These are phyloP conservation scores for Thraustochytrium striatum DNA, from an alignment of 352 stramenopile genomes.

Conservation along the genomic window DNA sequence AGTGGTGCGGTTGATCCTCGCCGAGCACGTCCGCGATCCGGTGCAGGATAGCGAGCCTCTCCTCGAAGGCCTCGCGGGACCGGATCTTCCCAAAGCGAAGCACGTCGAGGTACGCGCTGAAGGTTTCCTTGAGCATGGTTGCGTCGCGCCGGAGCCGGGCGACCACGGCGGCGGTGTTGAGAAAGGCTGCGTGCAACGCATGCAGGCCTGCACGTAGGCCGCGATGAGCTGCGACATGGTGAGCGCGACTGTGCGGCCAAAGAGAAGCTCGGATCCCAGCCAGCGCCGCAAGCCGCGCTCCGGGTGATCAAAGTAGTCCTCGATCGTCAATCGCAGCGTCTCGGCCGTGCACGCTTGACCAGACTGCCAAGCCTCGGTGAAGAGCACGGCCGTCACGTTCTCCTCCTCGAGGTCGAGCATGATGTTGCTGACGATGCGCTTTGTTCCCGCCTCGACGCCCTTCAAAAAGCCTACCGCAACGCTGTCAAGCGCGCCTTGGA, in stretches of 20 bases:
- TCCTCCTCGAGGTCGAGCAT: neutral
- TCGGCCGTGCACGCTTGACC: neutral
- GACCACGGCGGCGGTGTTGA: neutral
- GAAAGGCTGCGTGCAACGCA: neutral
- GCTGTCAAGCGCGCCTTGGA: constrained; percentile 1
- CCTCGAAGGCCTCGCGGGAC: neutral
- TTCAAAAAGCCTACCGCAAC: constrained; percentile 25
- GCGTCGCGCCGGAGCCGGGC: neutral
- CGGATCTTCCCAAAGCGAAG: constrained; percentile 35
- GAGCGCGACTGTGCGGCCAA: constrained; percentile 16
- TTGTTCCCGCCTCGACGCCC: neutral
- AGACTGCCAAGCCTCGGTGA: constrained; percentile 10
- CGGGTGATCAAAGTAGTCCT: constrained; percentile 35
- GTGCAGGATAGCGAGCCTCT: neutral
- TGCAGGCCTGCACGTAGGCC: neutral
- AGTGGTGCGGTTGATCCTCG: neutral
- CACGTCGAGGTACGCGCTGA: neutral
- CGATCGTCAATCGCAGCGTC: neutral
- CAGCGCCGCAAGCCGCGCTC: constrained; percentile 10
- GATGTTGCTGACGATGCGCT: neutral
- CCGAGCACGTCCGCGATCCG: constrained; percentile 1
- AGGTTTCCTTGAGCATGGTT: neutral
- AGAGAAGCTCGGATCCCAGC: constrained; percentile 37
- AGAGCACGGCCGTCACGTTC: neutral
- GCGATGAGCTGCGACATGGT: neutral